Evolutionary conservation across 2,329 filamentous ascomycete genomes (phyloP).

Genomic region (Penicillium vulpinum): DNA sequence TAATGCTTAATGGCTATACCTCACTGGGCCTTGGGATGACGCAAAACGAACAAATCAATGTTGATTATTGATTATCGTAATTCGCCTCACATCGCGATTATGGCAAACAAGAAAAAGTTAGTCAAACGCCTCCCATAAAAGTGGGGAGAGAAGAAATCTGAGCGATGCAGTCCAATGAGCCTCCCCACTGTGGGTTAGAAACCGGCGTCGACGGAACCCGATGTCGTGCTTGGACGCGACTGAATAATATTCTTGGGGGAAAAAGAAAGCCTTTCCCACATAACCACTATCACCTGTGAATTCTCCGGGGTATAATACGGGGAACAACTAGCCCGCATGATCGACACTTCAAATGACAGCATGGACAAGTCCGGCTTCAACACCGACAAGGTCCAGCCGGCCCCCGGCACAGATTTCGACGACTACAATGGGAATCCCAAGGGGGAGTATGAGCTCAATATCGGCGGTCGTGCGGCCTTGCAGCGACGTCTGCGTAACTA

Average conservation of each 20-base stretch:
- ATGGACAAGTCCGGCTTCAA: constrained; percentile 19
- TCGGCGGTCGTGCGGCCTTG: constrained; percentile 34
- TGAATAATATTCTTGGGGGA: constrained; percentile 7
- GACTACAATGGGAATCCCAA: constrained; percentile 21
- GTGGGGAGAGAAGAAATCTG: constrained; percentile 8
- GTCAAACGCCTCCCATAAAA: constrained; percentile 13
- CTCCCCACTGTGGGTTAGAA: constrained; percentile 15
- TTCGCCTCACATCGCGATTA: not conserved
- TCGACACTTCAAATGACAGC: not conserved
- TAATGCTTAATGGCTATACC: not conserved
- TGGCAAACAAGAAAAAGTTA: constrained; percentile 12
- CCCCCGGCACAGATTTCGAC: constrained; percentile 6
- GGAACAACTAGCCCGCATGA: not conserved
- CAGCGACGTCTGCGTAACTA: constrained; percentile 39
- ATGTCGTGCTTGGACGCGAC: constrained; percentile 21
- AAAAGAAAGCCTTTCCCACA: constrained; percentile 12
- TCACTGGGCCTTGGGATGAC: not conserved
- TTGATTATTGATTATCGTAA: no score
- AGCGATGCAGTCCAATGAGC: constrained; percentile 14
- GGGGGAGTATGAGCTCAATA: constrained; percentile 33
- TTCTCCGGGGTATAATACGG: not conserved
- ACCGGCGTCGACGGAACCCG: constrained; percentile 1
- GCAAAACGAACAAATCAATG: not conserved
- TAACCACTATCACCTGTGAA: not conserved
- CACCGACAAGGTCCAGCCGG: constrained; percentile 18